These are phyloP conservation scores for Quillaja saponaria DNA, from an alignment of 306 rosid genomes.

Conservation along the genomic window DNA sequence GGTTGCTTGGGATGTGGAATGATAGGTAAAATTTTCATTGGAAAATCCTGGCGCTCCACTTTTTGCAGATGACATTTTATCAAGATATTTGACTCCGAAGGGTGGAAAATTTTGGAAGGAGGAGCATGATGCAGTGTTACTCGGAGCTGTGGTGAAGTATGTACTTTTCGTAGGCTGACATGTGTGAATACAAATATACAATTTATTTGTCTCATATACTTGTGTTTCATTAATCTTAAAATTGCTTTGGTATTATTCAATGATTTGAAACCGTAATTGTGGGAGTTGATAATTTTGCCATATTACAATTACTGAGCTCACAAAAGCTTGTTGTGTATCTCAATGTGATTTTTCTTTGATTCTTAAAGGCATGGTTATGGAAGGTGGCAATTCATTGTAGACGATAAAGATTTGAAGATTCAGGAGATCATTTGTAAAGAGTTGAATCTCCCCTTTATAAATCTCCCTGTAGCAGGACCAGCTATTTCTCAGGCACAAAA, in stretches of 20 bases:
- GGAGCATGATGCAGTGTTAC: constrained; percentile 70
- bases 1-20: constrained; percentile 35
- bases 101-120: constrained; percentile 92
- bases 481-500: constrained; percentile 59
- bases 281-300: constrained; percentile 12
- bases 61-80: constrained; percentile 66
- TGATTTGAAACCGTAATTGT: constrained; percentile 16
- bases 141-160: constrained; percentile 84
- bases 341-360: neutral
- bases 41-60: constrained; percentile 61
- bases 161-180: constrained; percentile 11
- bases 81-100: constrained; percentile 74
- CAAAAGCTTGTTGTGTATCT: constrained; percentile 14
- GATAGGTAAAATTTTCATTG: constrained; percentile 62
- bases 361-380: constrained; percentile 89
- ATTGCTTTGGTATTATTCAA: constrained; percentile 13
- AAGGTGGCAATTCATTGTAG: constrained; percentile 98
- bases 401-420: constrained; percentile 86
- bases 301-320: neutral
- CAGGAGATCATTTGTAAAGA: constrained; percentile 91
- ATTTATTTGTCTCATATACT: neutral
- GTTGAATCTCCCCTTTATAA: constrained; percentile 85
- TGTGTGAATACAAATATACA: constrained; percentile 5
- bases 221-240: constrained; percentile 16
- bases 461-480: constrained; percentile 70